Percentiles rank a stretch among this genome's conserved stretches.
phyloP scores from a whole-genome alignment of 169 alveolate species.

The Plasmodium gallinaceum region DNA sequence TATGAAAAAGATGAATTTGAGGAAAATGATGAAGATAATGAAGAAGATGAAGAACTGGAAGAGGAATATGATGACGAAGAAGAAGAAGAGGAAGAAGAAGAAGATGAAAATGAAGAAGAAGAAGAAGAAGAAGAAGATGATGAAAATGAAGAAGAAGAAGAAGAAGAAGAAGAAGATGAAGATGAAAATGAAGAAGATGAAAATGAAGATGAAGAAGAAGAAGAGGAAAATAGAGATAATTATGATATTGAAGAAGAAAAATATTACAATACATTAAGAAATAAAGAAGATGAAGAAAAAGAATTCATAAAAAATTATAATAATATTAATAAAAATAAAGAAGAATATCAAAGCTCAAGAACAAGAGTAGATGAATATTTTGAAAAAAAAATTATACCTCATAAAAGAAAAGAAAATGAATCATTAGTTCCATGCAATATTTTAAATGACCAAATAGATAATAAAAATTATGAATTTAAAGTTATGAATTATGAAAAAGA shows the following conservation, averaged over 20 bases:
- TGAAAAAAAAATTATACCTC: conserved; percentile 12
- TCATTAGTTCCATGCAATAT: not conserved
- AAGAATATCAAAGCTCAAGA: not conserved
- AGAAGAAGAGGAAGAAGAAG: not conserved
- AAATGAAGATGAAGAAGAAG: not conserved
- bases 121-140: not conserved
- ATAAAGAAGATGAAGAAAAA: not conserved
- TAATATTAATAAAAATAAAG: not conserved
- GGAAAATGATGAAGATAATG: not conserved
- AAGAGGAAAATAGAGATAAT: not conserved
- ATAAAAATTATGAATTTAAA: conserved; percentile 29
- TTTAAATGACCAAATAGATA: not conserved
- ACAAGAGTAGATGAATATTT: conserved; percentile 53
- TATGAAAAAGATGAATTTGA: not conserved
- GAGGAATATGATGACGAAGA: not conserved
- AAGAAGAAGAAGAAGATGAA: not conserved
- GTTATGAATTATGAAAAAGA: not conserved
- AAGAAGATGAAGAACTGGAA: not conserved
- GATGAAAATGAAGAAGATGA: not conserved
- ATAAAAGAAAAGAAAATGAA: conserved; percentile 19
- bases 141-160: not conserved
- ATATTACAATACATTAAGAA: not conserved
- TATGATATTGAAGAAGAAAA: not conserved
- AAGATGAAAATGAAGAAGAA: not conserved
- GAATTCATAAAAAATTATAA: not conserved